Conservation (phyloP, 2,329 filamentous ascomycete genomes). For the Sarocladiaceae sp. region DNA sequence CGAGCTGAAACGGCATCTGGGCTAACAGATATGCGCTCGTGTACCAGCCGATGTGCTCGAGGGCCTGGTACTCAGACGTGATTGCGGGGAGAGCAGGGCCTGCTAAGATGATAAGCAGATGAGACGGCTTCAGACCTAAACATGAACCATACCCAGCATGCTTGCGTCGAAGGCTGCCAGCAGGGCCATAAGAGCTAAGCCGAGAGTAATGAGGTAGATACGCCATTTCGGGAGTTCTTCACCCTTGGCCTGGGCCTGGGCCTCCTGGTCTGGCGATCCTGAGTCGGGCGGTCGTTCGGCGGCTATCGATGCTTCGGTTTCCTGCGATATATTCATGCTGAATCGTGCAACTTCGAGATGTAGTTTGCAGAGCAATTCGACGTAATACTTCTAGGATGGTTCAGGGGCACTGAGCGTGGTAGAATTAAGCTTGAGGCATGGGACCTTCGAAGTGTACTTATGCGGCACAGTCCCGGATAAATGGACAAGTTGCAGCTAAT, state of each 20-base stretch:
- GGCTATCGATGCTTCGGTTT: neutral
- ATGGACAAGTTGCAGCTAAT: neutral
- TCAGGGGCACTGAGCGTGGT: neutral
- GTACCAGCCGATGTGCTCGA: slow-evolving; percentile 20
- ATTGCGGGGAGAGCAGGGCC: slow-evolving; percentile 8
- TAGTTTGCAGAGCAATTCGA: neutral
- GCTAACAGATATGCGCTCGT: slow-evolving; percentile 17
- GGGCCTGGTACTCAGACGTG: slow-evolving; percentile 19
- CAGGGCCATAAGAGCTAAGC: neutral
- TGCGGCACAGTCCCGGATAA: neutral
- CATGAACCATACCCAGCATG: neutral
- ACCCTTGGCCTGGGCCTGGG: neutral
- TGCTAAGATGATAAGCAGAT: neutral
- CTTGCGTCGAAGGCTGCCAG: neutral
- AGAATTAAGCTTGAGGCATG: neutral
- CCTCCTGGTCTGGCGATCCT: neutral
- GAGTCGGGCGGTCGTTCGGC: neutral
- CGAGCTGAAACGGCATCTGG: neutral
- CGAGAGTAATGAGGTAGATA: neutral
- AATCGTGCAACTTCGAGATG: neutral
- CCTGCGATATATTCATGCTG: neutral
- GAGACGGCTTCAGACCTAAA: neutral
- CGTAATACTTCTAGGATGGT: neutral
- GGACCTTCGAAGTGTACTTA: neutral
- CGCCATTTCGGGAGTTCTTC: neutral